Conservation (phyloP, 176 grass and related monocot genomes). For the Neostapfia colusana region DNA sequence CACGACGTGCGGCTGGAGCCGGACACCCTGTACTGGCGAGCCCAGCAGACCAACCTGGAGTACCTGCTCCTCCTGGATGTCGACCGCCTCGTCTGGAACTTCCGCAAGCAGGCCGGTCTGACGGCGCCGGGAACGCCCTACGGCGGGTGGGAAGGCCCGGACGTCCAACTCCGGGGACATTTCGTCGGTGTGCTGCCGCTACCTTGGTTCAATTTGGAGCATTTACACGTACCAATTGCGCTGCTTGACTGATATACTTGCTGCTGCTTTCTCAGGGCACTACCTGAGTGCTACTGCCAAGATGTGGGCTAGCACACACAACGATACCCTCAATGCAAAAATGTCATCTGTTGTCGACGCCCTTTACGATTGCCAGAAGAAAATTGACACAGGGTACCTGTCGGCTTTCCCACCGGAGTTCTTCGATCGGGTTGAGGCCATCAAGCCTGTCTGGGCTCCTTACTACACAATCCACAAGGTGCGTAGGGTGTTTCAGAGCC, state of each 20-base stretch:
- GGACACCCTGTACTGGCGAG: conserved; percentile 53
- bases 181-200: conserved; percentile 55
- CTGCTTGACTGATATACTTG: conserved; percentile 21
- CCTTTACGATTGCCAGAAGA: conserved; percentile 75
- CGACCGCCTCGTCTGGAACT: conserved; percentile 73
- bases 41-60: conserved; percentile 85
- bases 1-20: conserved; percentile 64
- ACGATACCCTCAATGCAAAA: conserved; percentile 57
- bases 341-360: conserved; percentile 60
- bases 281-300: conserved; percentile 84
- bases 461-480: conserved; percentile 99
- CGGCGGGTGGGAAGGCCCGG: conserved; percentile 69
- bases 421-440: conserved; percentile 77
- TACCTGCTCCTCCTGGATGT: conserved; percentile 77
- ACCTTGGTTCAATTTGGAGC: background rate
- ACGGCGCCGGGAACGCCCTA: conserved; percentile 51
- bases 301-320: conserved; percentile 93
- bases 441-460: conserved; percentile 84
- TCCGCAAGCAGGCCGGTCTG: conserved; percentile 59
- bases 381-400: conserved; percentile 81
- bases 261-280: conserved; percentile 60
- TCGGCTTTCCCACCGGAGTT: conserved; percentile 85
- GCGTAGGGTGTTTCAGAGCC: background rate
- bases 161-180: conserved; percentile 67
- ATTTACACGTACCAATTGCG: background rate